Conservation (phyloP, 1,139 yeast genomes). For the Debaryomyces nepalensis region DNA sequence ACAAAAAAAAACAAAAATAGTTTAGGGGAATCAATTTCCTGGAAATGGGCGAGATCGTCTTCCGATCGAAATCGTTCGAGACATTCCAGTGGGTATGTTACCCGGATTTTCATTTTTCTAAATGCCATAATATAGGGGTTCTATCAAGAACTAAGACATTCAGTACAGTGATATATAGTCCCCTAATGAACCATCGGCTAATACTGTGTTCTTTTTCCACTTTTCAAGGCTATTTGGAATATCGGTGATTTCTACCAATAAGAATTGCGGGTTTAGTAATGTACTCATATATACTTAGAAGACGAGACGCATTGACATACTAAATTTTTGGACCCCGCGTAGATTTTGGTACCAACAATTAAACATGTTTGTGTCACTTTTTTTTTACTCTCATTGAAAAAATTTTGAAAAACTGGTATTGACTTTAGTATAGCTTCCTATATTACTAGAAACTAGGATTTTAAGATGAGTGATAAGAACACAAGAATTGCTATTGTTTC, state of each 20-base stretch:
- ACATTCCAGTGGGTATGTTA: not conserved
- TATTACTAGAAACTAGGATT: slow-evolving; percentile 3
- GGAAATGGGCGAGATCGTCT: not conserved
- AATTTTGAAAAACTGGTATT: slow-evolving; percentile 10
- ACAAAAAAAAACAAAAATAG: not conserved
- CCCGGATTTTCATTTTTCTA: not conserved
- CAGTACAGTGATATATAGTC: too few species aligned
- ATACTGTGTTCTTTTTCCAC: too few species aligned
- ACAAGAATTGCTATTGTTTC: slow-evolving; percentile 94
- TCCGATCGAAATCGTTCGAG: not conserved
- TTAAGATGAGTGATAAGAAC: slow-evolving; percentile 58
- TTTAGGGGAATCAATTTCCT: not conserved
- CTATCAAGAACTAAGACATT: too few species aligned
- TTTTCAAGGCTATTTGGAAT: too few species aligned
- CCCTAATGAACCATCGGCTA: too few species aligned
- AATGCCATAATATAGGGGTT: too few species aligned
- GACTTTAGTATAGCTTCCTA: slow-evolving; percentile 4
- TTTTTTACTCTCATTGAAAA: slow-evolving; percentile 8
- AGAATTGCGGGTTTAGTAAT: slow-evolving; percentile 15
- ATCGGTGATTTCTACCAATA: not conserved
- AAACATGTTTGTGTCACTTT: slow-evolving; percentile 12
- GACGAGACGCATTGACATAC: not conserved
- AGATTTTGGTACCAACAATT: slow-evolving; percentile 13
- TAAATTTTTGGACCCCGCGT: not conserved
- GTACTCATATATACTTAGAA: slow-evolving; percentile 13